These are phyloP conservation scores for Candida ficus DNA, from an alignment of 805 yeast species.

Conservation along the genomic window DNA sequence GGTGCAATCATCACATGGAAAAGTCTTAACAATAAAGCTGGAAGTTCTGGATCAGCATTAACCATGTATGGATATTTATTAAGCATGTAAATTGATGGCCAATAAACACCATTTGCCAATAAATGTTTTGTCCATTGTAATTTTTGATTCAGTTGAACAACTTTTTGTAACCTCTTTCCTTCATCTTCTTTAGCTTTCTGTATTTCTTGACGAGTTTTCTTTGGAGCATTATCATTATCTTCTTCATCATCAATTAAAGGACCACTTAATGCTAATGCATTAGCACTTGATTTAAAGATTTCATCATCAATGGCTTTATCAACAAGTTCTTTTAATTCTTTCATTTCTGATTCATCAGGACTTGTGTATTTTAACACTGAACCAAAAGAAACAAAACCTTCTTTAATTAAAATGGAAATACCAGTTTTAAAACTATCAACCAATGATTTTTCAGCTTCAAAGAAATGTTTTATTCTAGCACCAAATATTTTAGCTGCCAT, in stretches of 20 bases:
- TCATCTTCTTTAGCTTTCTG: conserved; percentile 1
- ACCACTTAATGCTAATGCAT: conserved; percentile 84
- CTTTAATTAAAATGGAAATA: conserved; percentile 55
- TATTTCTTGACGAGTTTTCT: conserved; percentile 4
- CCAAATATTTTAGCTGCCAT: conserved; percentile 53
- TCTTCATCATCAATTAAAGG: conserved; percentile 69
- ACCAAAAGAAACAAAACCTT: conserved; percentile 60
- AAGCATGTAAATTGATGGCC: conserved; percentile 57
- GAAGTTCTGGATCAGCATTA: conserved; percentile 43
- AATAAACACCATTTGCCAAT: conserved; percentile 54
- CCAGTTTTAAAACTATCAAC: conserved; percentile 41
- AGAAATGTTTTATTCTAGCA: conserved; percentile 32
- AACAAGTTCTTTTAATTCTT: conserved; percentile 37
- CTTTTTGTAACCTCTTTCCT: neutral
- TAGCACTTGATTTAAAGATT: conserved; percentile 58
- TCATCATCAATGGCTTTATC: conserved; percentile 47
- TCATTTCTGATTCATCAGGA: conserved; percentile 48
- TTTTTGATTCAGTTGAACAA: conserved; percentile 29
- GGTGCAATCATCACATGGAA: conserved; percentile 47
- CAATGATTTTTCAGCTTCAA: conserved; percentile 27
- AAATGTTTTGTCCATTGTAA: conserved; percentile 45
- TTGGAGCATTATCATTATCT: conserved; percentile 28
- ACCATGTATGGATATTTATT: conserved; percentile 59
- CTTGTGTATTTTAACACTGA: conserved; percentile 50
- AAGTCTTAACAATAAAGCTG: conserved; percentile 43